phyloP scores from a whole-genome alignment of 257 asterid species.

The Ajuga chamaepitys region DNA sequence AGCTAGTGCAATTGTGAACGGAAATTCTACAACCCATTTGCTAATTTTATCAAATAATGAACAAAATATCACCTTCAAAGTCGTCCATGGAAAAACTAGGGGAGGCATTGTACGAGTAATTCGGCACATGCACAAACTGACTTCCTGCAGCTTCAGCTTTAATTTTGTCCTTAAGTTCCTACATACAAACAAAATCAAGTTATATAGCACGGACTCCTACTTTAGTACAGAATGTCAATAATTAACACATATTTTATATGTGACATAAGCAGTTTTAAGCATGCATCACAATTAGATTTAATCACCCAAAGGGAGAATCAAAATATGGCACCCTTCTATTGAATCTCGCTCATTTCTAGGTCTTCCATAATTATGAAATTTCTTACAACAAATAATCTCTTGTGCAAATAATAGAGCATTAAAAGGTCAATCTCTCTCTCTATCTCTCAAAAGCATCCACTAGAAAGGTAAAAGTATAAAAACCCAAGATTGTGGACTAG shows the following conservation, averaged over 20 bases:
- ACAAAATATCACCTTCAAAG: constrained; percentile 63
- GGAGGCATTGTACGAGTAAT: constrained; percentile 36
- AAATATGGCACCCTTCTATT: neutral
- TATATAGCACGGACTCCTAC: constrained; percentile 1
- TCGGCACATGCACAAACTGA: constrained; percentile 40
- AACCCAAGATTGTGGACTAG: neutral
- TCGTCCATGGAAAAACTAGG: constrained; percentile 81
- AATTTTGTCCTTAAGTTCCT: constrained; percentile 71
- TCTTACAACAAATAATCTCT: neutral
- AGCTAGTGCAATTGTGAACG: no score
- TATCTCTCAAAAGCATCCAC: neutral
- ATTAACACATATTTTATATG: neutral
- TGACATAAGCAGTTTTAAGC: neutral
- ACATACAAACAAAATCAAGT: constrained; percentile 19
- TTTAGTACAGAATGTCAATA: neutral
- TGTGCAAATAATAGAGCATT: neutral
- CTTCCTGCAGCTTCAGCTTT: constrained; percentile 63
- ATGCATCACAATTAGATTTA: neutral
- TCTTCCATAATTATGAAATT: neutral
- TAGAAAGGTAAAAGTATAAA: neutral
- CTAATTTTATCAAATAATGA: neutral
- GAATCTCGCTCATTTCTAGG: neutral
- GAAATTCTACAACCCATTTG: neutral
- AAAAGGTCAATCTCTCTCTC: neutral
- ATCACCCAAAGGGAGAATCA: neutral